Conservation (phyloP, 1,284 basidiomycete species). For the Inonotus obliquus region DNA sequence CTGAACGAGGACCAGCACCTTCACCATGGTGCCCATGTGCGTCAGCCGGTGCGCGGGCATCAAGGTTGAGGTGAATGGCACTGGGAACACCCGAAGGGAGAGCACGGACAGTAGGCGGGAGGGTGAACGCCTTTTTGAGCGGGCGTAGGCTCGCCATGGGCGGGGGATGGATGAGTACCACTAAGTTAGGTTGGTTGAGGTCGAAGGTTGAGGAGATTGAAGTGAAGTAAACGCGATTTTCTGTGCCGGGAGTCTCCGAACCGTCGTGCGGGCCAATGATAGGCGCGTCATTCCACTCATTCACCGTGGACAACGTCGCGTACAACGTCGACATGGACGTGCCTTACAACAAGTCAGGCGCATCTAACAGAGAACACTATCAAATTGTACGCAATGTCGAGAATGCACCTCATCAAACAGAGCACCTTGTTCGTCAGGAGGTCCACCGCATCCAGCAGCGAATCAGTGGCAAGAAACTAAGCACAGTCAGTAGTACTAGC, state of each 20-base stretch:
- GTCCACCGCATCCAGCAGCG: conserved; percentile 50
- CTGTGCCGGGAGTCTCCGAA: not conserved
- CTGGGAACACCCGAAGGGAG: conserved; percentile 70
- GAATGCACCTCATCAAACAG: conserved; percentile 48
- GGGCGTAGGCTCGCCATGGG: conserved; percentile 64
- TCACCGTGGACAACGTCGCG: not conserved
- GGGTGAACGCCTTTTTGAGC: conserved; percentile 76
- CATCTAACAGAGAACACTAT: conserved; percentile 68
- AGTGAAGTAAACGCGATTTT: not conserved
- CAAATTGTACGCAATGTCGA: conserved; percentile 67
- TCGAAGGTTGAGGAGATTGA: conserved; percentile 11
- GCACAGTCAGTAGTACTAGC: conserved; percentile 44
- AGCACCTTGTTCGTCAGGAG: conserved; percentile 53
- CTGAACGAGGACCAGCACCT: conserved; percentile 51
- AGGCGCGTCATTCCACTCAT: conserved; percentile 10
- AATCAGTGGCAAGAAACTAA: conserved; percentile 42
- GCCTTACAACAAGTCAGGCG: conserved; percentile 70
- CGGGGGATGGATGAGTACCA: conserved; percentile 12
- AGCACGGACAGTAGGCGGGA: conserved; percentile 77
- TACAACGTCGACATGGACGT: conserved; percentile 49
- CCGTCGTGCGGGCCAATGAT: conserved; percentile 5
- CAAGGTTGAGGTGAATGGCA: conserved; percentile 67
- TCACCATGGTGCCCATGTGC: conserved; percentile 52
- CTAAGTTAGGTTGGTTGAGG: not conserved
- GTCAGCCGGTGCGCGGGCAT: conserved; percentile 56